Conservation (phyloP, 257 asterid species). For the Gentiana dahurica region DNA sequence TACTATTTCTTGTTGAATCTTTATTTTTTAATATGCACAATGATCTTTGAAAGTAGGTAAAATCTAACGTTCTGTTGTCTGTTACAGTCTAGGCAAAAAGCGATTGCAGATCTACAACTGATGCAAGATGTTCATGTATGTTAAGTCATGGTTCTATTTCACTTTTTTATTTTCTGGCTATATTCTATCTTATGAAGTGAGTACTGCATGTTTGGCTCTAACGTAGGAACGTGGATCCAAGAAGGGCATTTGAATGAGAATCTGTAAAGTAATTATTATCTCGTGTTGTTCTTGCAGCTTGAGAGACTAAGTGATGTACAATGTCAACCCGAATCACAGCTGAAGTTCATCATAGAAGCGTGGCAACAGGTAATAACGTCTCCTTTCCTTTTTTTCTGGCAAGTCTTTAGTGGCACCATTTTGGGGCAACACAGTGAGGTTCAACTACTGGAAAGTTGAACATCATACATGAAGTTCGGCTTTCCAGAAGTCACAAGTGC, state of each 20-base stretch:
- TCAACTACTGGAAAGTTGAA: too few relatives aligned
- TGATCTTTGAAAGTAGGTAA: background rate
- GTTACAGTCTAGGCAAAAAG: conserved; percentile 93
- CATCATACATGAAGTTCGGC: too few relatives aligned
- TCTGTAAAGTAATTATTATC: conserved; percentile 1
- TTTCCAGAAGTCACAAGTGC: too few relatives aligned
- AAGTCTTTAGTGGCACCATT: too few relatives aligned
- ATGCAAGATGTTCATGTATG: conserved; percentile 92
- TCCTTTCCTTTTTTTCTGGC: background rate
- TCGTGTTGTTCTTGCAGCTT: conserved; percentile 47
- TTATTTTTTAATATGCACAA: background rate
- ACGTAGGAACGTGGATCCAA: too few relatives aligned
- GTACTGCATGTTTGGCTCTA: too few relatives aligned
- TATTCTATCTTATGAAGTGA: background rate
- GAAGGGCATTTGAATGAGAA: background rate
- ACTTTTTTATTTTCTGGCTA: background rate
- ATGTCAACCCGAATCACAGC: conserved; percentile 92
- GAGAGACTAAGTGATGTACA: conserved; percentile 84
- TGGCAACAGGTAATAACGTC: conserved; percentile 70
- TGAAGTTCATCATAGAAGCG: conserved; percentile 89
- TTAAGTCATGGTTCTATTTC: conserved; percentile 7
- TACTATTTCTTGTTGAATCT: background rate
- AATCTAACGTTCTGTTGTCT: conserved; percentile 9
- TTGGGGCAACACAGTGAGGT: too few relatives aligned
- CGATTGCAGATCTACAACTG: conserved; percentile 75